Conservation (phyloP, 2,329 filamentous ascomycete species). For the Neopestalotiopsis sp. region DNA sequence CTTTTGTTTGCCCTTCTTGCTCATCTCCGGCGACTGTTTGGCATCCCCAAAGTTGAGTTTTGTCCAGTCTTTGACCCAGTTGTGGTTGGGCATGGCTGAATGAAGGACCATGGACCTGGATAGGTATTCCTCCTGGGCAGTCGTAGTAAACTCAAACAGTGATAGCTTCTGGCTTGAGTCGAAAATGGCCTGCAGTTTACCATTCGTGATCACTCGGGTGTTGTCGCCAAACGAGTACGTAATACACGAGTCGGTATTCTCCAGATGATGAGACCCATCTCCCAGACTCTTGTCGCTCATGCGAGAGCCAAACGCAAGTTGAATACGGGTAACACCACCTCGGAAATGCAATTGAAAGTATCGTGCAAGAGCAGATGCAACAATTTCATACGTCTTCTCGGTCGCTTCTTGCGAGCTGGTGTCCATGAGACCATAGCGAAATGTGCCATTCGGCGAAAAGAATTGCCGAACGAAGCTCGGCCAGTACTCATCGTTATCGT, state of each 20-base stretch:
- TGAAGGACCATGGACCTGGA: constrained; percentile 70
- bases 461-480: constrained; percentile 78
- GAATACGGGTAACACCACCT: constrained; percentile 83
- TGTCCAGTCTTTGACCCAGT: constrained; percentile 70
- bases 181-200: constrained; percentile 79
- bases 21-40: constrained; percentile 69
- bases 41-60: constrained; percentile 61
- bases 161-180: constrained; percentile 82
- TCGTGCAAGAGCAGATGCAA: constrained; percentile 78
- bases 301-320: constrained; percentile 79
- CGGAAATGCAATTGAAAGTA: constrained; percentile 92
- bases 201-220: constrained; percentile 76
- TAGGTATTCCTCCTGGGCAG: constrained; percentile 81
- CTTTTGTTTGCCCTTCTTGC: constrained; percentile 67
- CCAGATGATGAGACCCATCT: constrained; percentile 73
- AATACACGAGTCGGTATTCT: constrained; percentile 77
- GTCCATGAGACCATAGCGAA: constrained; percentile 73
- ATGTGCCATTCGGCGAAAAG: constrained; percentile 78
- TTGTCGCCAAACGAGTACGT: constrained; percentile 89
- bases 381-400: constrained; percentile 86
- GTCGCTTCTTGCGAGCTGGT: constrained; percentile 55
- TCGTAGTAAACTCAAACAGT: constrained; percentile 80
- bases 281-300: constrained; percentile 60
- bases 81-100: constrained; percentile 64
- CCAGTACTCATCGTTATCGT: constrained; percentile 75